Evolutionary conservation across 2,329 filamentous ascomycete species (phyloP), one percentile per base, ranked within the genome.

Genomic region (Cytospora piceae): DNA sequence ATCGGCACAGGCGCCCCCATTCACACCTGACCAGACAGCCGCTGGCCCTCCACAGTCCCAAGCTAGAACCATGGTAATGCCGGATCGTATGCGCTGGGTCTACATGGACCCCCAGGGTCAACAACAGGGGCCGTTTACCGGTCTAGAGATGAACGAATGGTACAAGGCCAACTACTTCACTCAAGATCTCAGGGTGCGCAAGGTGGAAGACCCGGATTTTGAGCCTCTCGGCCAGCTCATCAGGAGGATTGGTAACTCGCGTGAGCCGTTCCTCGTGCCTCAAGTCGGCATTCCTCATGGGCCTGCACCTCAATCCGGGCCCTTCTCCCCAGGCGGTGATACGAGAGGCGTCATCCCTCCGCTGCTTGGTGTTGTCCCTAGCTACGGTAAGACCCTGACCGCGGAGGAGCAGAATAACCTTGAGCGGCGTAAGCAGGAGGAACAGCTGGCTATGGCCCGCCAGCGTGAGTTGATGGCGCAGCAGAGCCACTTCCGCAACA

Each of bases 81-180:
- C 95, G 2, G 95, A 99, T 76, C 86, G 96, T 17, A 99, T 99
- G 93, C 86, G 94, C 72, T 99, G 95, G 95, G 94, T 97, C 22
- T 99, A 99, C 75, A 89, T 96, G 61, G 95, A 99, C 75, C 95
- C 95, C 6, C 92, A 96, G 74, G 93, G 93, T 27, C 90, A 92
- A 68, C 90, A 93, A 7, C 95, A 99, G 75, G 95, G 95, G 0
- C 95, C 95, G 0, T 99, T 95, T 79, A 97, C 93, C 49, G 95
- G 95, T 1, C 81, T 99, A 58, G 95, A 99, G 78, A 99, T 99
- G 95, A 96, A 99, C 71, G 96, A 99, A 73, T 99, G 95, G 95
- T 99, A 98, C 80, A 98, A 98, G 77, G 94, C 94, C 46, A 94
- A 94, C 55, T 99, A 98, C 80, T 99, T 99, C 78, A 96, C 93